Evolutionary conservation across 371 early-diverging fungal species (phyloP), one percentile per base, ranked within the genome.

Genomic region (Rhizomucor miehei): DNA sequence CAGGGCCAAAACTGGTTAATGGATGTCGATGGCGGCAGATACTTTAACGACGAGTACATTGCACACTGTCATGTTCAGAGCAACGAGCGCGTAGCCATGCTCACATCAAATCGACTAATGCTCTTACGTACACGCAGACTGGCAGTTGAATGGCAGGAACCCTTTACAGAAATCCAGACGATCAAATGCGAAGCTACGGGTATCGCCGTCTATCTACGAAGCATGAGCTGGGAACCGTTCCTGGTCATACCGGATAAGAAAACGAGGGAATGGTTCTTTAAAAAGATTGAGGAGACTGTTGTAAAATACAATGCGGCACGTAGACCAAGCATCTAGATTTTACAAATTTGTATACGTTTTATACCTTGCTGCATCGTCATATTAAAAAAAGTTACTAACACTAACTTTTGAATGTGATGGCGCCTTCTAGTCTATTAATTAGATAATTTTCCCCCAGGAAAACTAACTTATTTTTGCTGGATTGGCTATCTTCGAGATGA

Each of bases 1-100:
- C 79, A 92, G 38, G 98, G 97, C 5, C 90, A 97, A 62, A 81
- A 70, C 54, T 93, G 94, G 94, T 82, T 96, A 44, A 91, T 90
- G 59, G 86, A 89, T 58, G 73, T 93, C 3, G 88, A 86, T 47
- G 82, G 84, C 52, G 97, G 95, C 2, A 77, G 77, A 48, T 95
- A 85, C 63, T 84, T 88, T 36, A 67, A 85, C n/a, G 95, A 97
- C 52, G 79, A 79, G 29, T 98, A 98, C 60, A 71, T 94, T 51
- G 89, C 92, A 0, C 97, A 97, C 57, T 71, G 92, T 63, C 60
- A 79, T 48, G 79, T 89, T 3, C 87, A 83, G 36, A 83, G 81
- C 10, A 82, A 86, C 50, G 88, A 89, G 37, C 81, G 88, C 60
- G 84, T 89, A 0, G 86, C 85, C 1, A 77, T 91, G 77, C 52